These are phyloP conservation scores for Allium cepa DNA, from an alignment of 106 monocot genomes.

Conservation along the genomic window DNA sequence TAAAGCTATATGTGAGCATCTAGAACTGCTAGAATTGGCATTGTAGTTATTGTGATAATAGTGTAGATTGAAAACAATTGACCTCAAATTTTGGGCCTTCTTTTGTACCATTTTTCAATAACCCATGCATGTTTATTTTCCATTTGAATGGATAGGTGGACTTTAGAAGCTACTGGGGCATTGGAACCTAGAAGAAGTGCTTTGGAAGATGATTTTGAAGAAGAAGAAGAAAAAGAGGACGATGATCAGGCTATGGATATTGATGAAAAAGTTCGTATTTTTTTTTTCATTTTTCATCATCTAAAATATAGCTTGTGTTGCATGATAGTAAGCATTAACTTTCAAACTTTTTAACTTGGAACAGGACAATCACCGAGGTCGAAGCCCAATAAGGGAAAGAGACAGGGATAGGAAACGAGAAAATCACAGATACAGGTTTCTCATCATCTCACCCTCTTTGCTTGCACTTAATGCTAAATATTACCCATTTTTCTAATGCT, in stretches of 20 bases:
- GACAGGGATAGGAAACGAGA: constrained; percentile 81
- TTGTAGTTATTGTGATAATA: neutral
- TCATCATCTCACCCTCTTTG: neutral
- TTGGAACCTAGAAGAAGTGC: constrained; percentile 90
- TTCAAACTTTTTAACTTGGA: neutral
- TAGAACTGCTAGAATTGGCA: neutral
- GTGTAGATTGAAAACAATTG: neutral
- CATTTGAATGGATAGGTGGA: constrained; percentile 34
- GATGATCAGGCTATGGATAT: constrained; percentile 52
- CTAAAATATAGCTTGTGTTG: neutral
- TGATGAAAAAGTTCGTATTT: constrained; percentile 43
- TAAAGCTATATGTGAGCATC: neutral
- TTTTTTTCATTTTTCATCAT: constrained; percentile 17
- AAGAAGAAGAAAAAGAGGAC: constrained; percentile 94
- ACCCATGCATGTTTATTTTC: neutral
- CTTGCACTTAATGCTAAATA: neutral
- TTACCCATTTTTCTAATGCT: neutral
- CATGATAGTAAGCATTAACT: neutral
- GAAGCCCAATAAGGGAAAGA: constrained; percentile 70
- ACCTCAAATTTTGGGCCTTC: neutral
- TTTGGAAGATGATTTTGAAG: constrained; percentile 98
- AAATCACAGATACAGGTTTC: constrained; percentile 64
- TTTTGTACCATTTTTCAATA: neutral
- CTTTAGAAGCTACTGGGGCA: constrained; percentile 67
- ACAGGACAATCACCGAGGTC: constrained; percentile 70